Base-by-base conservation (phyloP, 352 stramenopile species). In the Aphanomyces invadans region DNA sequence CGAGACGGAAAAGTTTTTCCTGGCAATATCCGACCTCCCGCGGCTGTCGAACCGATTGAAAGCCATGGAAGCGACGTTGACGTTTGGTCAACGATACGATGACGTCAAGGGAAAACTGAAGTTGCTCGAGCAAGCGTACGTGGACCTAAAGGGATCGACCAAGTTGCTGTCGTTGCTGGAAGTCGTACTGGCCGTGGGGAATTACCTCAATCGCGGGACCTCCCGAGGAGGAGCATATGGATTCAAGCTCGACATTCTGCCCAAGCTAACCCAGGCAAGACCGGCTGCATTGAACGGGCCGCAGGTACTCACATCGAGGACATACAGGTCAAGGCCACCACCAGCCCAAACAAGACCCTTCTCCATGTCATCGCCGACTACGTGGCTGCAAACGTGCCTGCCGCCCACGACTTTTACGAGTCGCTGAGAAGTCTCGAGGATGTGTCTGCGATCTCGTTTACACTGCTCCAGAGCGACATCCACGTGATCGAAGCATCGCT, bases 1-100 rank as follows among this genome's bases (percentile, higher is more conserved):
- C 52, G 89, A 92, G 26, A 85, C 90, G 26, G 87, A 96, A 69
- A 91, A 88, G 61, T 95, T 92, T 53, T 94, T 96, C 66, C 67
- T 92, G 3, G 85, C 93, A 44, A 63, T 96, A 31, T 66, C 92
- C 33, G 81, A 83, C 4, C 90, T 96, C 36, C 86, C 86, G n/a
- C 80, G 86, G 2, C 92, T 92, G 71, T 90, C 85, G 0, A 81
- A 92, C 63, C 81, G 85, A 10, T 89, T 95, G 64, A 92, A 95
- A 68, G 92, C 83, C 28, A 89, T 96, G 51, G 70, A 84, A 10
- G 93, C 84, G 75, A 90, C 89, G 42, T 56, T 92, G 23, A 82
- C 88, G 52, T 90, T 92, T 68, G 81, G 88, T 52, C 71, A 77
- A 12, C 90, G 88, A 60, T 81, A 88, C n/a, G 80, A 88, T 32